Evolutionary conservation across 75 land plant species (phyloP).

Genomic region (Pinus albicaulis): DNA sequence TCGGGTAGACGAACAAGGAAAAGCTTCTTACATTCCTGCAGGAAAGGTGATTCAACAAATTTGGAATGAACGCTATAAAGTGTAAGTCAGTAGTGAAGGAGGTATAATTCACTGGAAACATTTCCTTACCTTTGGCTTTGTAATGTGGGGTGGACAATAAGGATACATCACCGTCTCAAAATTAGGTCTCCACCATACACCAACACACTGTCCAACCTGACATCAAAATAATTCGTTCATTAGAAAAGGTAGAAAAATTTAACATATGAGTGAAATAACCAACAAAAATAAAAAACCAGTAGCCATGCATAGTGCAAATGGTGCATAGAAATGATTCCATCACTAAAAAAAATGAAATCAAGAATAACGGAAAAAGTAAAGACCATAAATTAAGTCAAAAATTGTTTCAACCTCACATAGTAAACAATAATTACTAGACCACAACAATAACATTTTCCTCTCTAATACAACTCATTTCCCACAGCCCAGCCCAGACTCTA

Average conservation of each 20-base stretch:
- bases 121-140: conserved; percentile 83
- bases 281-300: too few species aligned
- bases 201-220: conserved; percentile 99
- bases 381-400: too few species aligned
- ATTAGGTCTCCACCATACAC: conserved; percentile 98
- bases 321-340: too few species aligned
- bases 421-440: too few species aligned
- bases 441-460: too few species aligned
- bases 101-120: background rate
- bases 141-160: conserved; percentile 96
- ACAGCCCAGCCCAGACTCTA: too few species aligned
- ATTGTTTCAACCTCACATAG: too few species aligned
- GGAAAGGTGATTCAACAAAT: background rate
- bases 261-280: too few species aligned
- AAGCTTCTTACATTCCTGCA: conserved; percentile 97
- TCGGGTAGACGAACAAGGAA: conserved; percentile 90
- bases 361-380: too few species aligned
- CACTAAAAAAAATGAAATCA: too few species aligned
- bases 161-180: conserved; percentile 98
- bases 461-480: too few species aligned
- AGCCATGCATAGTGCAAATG: too few species aligned
- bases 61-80: background rate
- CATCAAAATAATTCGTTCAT: background rate
- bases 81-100: background rate
- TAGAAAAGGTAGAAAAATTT: background rate